Conservation (phyloP, 192 early-diverging fungal genomes). For the Powellomyces hirtus region DNA sequence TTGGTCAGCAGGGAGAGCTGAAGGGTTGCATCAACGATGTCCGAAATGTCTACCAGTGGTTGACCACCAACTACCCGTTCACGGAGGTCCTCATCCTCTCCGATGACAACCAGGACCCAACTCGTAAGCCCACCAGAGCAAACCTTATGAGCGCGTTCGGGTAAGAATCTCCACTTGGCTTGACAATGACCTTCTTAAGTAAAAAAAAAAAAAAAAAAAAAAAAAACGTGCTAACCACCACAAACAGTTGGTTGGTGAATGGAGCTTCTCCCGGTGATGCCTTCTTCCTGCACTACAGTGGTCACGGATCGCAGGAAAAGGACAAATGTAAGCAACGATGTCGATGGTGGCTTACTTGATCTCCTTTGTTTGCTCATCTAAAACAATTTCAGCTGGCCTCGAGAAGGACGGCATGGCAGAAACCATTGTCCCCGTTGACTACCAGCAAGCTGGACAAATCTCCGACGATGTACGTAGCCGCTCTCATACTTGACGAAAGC, state of each 20-base stretch:
- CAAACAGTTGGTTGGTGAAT: slow-evolving; percentile 39
- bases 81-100: slow-evolving; percentile 34
- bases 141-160: slow-evolving; percentile 42
- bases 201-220: too few relatives aligned
- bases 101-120: slow-evolving; percentile 40
- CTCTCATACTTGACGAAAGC: too few relatives aligned
- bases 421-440: slow-evolving; percentile 52
- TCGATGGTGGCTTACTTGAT: neutral
- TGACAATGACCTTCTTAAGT: too few relatives aligned
- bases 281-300: slow-evolving; percentile 53
- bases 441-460: slow-evolving; percentile 41
- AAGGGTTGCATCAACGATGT: slow-evolving; percentile 49
- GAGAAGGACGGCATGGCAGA: slow-evolving; percentile 47
- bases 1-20: slow-evolving; percentile 29
- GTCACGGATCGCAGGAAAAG: slow-evolving; percentile 45
- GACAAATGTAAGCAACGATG: slow-evolving; percentile 16
- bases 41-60: slow-evolving; percentile 41
- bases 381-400: slow-evolving; percentile 32
- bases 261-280: slow-evolving; percentile 43
- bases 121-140: slow-evolving; percentile 34
- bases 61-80: slow-evolving; percentile 37
- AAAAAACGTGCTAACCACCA: too few relatives aligned
- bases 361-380: neutral
- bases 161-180: too few relatives aligned
- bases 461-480: slow-evolving; percentile 39